Base-by-base conservation (phyloP, 495 filamentous ascomycete genomes). In the Massariosphaeria phaeospora region DNA sequence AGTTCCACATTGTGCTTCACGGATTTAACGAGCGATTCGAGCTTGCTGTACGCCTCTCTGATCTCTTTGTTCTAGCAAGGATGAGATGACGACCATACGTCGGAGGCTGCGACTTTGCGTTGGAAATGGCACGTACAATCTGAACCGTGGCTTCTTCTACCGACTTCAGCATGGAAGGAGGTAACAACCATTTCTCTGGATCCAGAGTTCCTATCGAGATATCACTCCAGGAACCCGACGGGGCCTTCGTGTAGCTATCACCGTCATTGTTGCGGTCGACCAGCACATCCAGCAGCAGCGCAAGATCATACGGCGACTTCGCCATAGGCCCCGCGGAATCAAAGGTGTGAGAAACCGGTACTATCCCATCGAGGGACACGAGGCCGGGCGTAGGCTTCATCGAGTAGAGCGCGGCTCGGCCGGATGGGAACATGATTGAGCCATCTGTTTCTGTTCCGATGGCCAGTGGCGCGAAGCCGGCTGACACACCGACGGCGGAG, bases 301-400 rank as follows among this genome's bases (percentile, higher is more conserved):
- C 43, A 1, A 73, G 20, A 57, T 73, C 69, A 3, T 39, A 36
- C 0, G 57, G 35, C 4, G 42, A 56, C 52, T 71, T 71, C 7
- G 71, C 62, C 70, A 73, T 70, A 2, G 58, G 57, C 0, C 71
- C 70, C 0, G 60, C 54, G n/a, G 61, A 62, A 40, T 73, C 71
- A 13, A 62, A 65, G 20, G 48, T 52, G 12, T 45, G 40, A 3
- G 67, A 56, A 5, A 70, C 27, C 11, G 24, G 41, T 12, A 26
- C 9, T 10, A 55, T 33, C 9, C 52, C 43, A 15, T 34, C 41
- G 7, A 11, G 26, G 13, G 4, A 15, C 3, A 48, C 30, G 17
- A 21, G 15, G 1, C 21, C 30, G 20, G 24, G 8, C 1, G 52
- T 55, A 11, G 27, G 43, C 34, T 55, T 55, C 11, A 55, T 12